Evolutionary conservation across 192 early-diverging fungal genomes (phyloP).

Genomic region (Backusella morwellensis): DNA sequence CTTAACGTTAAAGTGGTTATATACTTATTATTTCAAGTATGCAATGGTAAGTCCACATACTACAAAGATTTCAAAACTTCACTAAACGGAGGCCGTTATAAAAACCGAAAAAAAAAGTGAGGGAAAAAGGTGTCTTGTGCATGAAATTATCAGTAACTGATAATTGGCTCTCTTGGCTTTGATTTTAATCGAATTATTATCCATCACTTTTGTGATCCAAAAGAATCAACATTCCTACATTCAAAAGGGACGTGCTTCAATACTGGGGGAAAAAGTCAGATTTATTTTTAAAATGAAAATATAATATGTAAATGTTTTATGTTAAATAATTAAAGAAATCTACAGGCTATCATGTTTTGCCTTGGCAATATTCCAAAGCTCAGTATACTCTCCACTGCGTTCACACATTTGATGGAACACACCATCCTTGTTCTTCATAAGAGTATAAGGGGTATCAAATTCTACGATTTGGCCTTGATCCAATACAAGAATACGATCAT

Average conservation of each 20-base stretch:
- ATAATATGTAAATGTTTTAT: not conserved
- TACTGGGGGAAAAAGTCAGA: not conserved
- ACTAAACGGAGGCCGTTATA: no score
- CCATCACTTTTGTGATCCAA: no score
- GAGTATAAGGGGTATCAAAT: conserved; percentile 71
- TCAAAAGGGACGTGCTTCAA: not conserved
- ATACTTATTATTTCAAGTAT: no score
- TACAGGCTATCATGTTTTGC: conserved; percentile 25
- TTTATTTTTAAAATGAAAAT: not conserved
- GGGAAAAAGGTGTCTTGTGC: no score
- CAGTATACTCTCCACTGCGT: conserved; percentile 75
- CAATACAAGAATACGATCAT: conserved; percentile 82
- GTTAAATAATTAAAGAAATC: not conserved
- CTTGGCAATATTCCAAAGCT: conserved; percentile 66
- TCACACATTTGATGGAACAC: conserved; percentile 81
- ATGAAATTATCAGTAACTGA: no score
- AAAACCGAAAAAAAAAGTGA: no score
- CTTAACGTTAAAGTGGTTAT: no score
- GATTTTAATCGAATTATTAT: no score
- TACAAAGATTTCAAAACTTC: no score
- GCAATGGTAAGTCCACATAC: no score
- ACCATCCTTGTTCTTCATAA: conserved; percentile 60
- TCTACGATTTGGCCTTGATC: conserved; percentile 78
- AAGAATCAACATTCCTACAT: no score
- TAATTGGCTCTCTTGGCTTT: no score